A percentile compares a stretch with the other conserved stretches of the same genome.
Conservation (phyloP, 768 basidiomycete species). For the Xerocomus potaroensis region DNA sequence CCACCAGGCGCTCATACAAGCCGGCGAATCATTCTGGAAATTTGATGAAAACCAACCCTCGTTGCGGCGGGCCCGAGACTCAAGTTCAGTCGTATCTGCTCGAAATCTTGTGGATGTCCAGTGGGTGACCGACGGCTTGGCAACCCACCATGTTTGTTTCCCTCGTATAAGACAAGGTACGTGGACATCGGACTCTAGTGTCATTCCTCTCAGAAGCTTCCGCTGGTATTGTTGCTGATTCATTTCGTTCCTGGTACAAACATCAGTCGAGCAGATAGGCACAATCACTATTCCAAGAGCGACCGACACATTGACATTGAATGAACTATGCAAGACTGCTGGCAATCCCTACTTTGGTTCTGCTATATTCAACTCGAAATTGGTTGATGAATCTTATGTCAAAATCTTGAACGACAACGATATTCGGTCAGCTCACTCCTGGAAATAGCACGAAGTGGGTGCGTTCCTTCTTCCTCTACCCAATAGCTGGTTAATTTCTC, state of each 20-base stretch:
- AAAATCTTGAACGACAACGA: slow-evolving; percentile 6
- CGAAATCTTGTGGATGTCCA: too few relatives aligned
- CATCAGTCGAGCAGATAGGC: background rate
- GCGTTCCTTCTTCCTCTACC: background rate
- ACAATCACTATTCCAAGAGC: background rate
- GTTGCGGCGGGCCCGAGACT: background rate
- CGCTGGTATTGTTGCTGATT: background rate
- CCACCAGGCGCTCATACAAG: too few relatives aligned
- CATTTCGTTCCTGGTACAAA: background rate
- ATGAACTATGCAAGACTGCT: slow-evolving; percentile 35
- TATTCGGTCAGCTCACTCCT: slow-evolving; percentile 20
- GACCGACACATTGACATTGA: slow-evolving; percentile 18
- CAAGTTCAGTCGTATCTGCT: background rate
- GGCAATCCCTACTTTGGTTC: slow-evolving; percentile 46
- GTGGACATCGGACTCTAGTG: background rate
- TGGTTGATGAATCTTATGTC: slow-evolving; percentile 30
- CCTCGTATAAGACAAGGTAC: background rate
- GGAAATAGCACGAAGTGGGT: slow-evolving; percentile 22
- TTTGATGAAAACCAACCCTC: background rate
- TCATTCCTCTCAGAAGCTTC: background rate
- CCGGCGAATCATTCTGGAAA: background rate
- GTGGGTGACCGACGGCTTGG: background rate
- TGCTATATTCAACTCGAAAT: slow-evolving; percentile 45
- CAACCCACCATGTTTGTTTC: background rate
- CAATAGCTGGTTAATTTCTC: too few relatives aligned